These are phyloP conservation scores for Trypanosomatidae sp. DNA, from an alignment of 208 protist genomes.

Conservation along the genomic window DNA sequence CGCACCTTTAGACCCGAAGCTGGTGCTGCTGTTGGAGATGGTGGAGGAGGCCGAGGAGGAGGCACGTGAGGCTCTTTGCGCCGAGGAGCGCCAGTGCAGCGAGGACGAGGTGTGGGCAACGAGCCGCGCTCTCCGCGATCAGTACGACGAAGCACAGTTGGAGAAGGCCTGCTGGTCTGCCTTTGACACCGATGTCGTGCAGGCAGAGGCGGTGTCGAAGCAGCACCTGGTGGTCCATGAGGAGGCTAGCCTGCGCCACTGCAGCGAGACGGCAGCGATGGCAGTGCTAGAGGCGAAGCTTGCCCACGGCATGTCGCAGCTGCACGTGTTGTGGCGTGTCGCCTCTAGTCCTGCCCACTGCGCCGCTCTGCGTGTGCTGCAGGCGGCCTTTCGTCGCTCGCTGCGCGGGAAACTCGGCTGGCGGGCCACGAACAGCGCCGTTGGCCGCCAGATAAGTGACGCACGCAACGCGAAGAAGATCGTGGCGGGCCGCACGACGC, in stretches of 20 bases:
- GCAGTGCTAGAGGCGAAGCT: background rate
- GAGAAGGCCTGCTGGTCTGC: background rate
- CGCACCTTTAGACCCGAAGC: slow-evolving; percentile 12
- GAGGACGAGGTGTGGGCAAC: slow-evolving; percentile 1
- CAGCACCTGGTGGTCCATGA: background rate
- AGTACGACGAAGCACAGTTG: background rate
- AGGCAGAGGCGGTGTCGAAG: slow-evolving; percentile 9
- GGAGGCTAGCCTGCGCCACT: background rate
- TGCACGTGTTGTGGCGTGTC: slow-evolving; percentile 23
- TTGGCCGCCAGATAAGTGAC: slow-evolving; percentile 54
- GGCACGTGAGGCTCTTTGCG: slow-evolving; percentile 11
- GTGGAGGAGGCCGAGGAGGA: slow-evolving; percentile 37
- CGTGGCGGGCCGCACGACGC: slow-evolving; percentile 14
- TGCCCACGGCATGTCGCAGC: background rate
- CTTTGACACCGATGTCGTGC: slow-evolving; percentile 1
- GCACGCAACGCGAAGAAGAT: slow-evolving; percentile 42
- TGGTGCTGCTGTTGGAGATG: slow-evolving; percentile 23
- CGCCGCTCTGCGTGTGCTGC: slow-evolving; percentile 42
- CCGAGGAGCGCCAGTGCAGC: slow-evolving; percentile 15
- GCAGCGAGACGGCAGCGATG: background rate
- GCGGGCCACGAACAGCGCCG: slow-evolving; percentile 42
- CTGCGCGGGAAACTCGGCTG: slow-evolving; percentile 51
- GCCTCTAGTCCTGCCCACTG: slow-evolving; percentile 4
- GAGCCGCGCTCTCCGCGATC: background rate
- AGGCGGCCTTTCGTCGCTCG: slow-evolving; percentile 41